Evolutionary conservation across 441 rosid species (phyloP).

Genomic region (Aquilaria agallochum): DNA sequence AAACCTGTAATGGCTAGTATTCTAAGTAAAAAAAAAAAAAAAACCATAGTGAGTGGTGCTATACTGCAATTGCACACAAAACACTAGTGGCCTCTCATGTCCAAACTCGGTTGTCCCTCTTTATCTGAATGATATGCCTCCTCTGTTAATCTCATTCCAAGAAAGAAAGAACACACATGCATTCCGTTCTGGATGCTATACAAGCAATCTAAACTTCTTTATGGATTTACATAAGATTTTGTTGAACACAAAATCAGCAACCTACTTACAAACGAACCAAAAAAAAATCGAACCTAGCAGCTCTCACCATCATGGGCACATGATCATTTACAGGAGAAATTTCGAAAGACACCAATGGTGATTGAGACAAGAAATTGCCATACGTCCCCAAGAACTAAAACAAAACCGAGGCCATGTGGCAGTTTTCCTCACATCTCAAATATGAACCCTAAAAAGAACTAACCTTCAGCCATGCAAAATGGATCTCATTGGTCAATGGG

Average conservation of each 20-base stretch:
- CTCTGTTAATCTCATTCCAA: too few species aligned
- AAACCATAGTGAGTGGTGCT: too few species aligned
- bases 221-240: slow-evolving; percentile 29
- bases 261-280: slow-evolving; percentile 23
- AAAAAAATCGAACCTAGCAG: slow-evolving; percentile 27
- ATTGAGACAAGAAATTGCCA: slow-evolving; percentile 10
- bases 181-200: slow-evolving; percentile 13
- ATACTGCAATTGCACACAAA: too few species aligned
- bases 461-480: slow-evolving; percentile 15
- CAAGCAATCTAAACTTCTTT: slow-evolving; percentile 13
- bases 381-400: slow-evolving; percentile 9
- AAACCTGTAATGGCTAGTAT: too few species aligned
- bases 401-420: slow-evolving; percentile 18
- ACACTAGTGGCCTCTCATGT: too few species aligned
- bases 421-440: slow-evolving; percentile 14
- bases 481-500: slow-evolving; percentile 21
- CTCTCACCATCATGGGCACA: neutral
- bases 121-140: too few species aligned
- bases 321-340: slow-evolving; percentile 12
- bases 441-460: slow-evolving; percentile 7
- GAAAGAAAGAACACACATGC: neutral
- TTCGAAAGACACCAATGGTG: slow-evolving; percentile 6
- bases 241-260: slow-evolving; percentile 22
- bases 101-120: too few species aligned
- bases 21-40: too few species aligned